Percentiles rank a stretch among this genome's conserved stretches.
These are phyloP conservation scores for Diaporthe sp. DNA, from an alignment of 2,329 filamentous ascomycete genomes.

Conservation along the genomic window DNA sequence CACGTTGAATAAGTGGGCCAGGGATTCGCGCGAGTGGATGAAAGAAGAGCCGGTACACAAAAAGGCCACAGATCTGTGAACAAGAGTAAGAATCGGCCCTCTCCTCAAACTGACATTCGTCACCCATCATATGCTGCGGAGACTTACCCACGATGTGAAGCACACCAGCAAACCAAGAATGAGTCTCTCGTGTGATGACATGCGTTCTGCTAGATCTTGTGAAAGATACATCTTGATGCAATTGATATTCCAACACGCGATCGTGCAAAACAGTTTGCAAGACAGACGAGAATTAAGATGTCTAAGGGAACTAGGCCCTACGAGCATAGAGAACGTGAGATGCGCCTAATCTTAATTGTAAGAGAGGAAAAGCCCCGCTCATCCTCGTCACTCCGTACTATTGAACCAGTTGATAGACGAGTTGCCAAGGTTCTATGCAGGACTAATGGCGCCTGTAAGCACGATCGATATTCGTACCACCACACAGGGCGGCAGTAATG, in stretches of 20 bases:
- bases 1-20: not conserved
- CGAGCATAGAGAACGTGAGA: fast-evolving
- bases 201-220: no score
- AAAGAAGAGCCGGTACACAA: not conserved
- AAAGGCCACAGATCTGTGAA: not conserved
- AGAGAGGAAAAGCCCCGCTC: not conserved
- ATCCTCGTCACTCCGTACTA: not conserved
- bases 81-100: fast-evolving
- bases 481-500: not conserved
- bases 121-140: no score
- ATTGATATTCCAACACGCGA: not conserved
- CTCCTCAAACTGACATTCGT: fast-evolving
- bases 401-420: not conserved
- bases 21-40: conserved; percentile 3
- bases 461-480: not conserved
- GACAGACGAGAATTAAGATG: no score
- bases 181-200: not conserved
- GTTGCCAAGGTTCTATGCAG: not conserved
- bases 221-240: not conserved
- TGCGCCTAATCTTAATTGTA: fast-evolving
- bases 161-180: not conserved
- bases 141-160: not conserved
- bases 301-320: fast-evolving
- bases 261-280: no score
- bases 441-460: not conserved